Percentiles rank a stretch among this genome's conserved stretches.
Evolutionary conservation across 495 filamentous ascomycete genomes (phyloP).

Genomic region (Penicillium longicatenatum): DNA sequence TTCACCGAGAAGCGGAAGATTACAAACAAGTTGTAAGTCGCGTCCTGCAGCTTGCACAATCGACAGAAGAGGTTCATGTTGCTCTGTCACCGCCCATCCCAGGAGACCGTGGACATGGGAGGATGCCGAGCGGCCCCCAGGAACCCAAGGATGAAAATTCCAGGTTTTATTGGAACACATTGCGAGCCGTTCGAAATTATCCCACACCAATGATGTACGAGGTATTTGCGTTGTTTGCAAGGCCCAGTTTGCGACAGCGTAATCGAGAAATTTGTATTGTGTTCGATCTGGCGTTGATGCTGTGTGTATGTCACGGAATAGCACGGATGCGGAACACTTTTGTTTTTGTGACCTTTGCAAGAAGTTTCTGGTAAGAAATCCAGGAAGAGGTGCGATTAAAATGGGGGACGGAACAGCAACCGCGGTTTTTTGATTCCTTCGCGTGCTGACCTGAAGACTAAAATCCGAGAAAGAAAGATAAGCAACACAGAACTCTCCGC

Average conservation of each 20-base stretch:
- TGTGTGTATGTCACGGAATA: neutral
- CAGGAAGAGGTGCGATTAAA: neutral
- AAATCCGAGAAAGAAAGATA: slow-evolving; percentile 31
- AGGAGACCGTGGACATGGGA: slow-evolving; percentile 29
- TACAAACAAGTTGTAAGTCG: slow-evolving; percentile 7
- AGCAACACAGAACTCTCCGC: slow-evolving; percentile 25
- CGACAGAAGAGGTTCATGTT: slow-evolving; percentile 19
- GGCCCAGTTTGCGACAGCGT: slow-evolving; percentile 8
- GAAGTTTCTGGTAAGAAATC: neutral
- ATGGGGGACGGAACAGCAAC: neutral
- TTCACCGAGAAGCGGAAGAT: slow-evolving; percentile 22
- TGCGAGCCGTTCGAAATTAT: slow-evolving; percentile 15
- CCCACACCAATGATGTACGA: slow-evolving; percentile 11
- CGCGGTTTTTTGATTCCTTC: neutral
- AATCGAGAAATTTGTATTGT: slow-evolving; percentile 21
- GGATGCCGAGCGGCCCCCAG: slow-evolving; percentile 21
- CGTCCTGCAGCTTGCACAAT: neutral
- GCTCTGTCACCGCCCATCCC: slow-evolving; percentile 26
- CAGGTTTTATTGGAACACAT: slow-evolving; percentile 25
- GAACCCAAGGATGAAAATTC: slow-evolving; percentile 27
- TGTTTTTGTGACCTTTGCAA: neutral
- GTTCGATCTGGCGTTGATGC: neutral
- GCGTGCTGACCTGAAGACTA: slow-evolving; percentile 18
- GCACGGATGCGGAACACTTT: neutral
- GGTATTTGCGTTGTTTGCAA: slow-evolving; percentile 5